These are phyloP conservation scores for Kwoniella heveanensis DNA, from an alignment of 768 basidiomycete species.

Conservation along the genomic window DNA sequence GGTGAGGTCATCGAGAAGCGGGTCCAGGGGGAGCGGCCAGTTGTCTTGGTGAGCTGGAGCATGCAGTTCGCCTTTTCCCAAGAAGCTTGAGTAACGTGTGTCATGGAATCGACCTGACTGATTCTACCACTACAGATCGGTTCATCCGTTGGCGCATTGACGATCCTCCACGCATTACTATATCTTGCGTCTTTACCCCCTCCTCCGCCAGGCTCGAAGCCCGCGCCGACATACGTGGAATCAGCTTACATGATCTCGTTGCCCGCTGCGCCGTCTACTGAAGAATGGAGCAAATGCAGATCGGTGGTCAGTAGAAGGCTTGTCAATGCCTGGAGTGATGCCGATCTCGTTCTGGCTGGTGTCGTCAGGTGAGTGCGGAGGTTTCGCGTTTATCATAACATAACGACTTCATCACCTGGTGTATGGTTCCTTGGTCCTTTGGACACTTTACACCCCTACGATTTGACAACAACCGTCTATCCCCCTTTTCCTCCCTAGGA, in stretches of 20 bases:
- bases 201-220: conserved; percentile 32
- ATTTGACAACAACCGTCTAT: too few relatives aligned
- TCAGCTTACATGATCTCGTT: conserved; percentile 59
- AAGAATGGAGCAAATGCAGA: conserved; percentile 56
- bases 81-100: too few relatives aligned
- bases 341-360: conserved; percentile 57
- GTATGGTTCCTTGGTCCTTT: too few relatives aligned
- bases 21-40: conserved; percentile 59
- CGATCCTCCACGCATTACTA: conserved; percentile 55
- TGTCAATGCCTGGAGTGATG: conserved; percentile 56
- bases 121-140: conserved; percentile 53
- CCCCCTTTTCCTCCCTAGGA: too few relatives aligned
- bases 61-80: too few relatives aligned
- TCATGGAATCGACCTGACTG: not conserved
- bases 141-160: conserved; percentile 58
- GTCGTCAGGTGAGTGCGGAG: conserved; percentile 52
- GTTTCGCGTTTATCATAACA: too few relatives aligned
- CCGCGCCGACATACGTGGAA: conserved; percentile 56
- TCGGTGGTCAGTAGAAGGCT: conserved; percentile 55
- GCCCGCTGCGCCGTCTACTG: conserved; percentile 54
- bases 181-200: conserved; percentile 48
- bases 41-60: conserved; percentile 54
- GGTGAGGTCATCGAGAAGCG: conserved; percentile 59
- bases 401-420: too few relatives aligned
- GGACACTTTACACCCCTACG: too few relatives aligned